These are phyloP conservation scores for Colletotrichum abscissum DNA, from an alignment of 2,329 filamentous ascomycete genomes.

Conservation along the genomic window DNA sequence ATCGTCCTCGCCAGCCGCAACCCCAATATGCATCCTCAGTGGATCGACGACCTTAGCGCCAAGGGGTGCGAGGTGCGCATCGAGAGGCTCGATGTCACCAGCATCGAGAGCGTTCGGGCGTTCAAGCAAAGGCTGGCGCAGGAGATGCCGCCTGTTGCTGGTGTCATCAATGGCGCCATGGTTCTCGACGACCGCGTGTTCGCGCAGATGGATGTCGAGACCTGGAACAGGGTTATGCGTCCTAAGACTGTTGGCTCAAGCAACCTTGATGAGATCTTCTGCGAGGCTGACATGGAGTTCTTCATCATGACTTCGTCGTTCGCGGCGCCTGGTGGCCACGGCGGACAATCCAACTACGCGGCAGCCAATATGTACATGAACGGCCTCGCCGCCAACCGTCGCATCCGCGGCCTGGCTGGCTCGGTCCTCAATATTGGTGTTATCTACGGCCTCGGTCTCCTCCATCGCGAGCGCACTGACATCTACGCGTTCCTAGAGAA, in stretches of 20 bases:
- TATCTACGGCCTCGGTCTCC: conserved; percentile 55
- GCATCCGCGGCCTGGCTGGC: conserved; percentile 49
- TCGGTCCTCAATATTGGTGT: conserved; percentile 51
- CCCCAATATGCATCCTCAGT: conserved; percentile 42
- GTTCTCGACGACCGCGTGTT: conserved; percentile 48
- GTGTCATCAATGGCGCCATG: conserved; percentile 53
- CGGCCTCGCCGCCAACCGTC: conserved; percentile 48
- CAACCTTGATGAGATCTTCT: conserved; percentile 46
- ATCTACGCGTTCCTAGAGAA: conserved; percentile 38
- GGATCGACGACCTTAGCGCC: conserved; percentile 32
- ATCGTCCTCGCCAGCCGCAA: conserved; percentile 51
- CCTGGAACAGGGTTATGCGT: conserved; percentile 41
- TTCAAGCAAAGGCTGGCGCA: conserved; percentile 36
- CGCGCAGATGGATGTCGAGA: conserved; percentile 43
- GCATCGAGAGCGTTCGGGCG: conserved; percentile 30
- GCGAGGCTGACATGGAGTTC: conserved; percentile 46
- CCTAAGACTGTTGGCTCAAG: conserved; percentile 50
- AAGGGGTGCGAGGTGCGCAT: conserved; percentile 35
- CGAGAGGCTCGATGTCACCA: conserved; percentile 39
- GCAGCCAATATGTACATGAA: conserved; percentile 58
- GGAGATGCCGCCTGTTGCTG: conserved; percentile 48
- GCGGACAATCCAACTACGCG: conserved; percentile 56
- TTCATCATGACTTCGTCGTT: conserved; percentile 50
- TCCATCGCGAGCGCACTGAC: conserved; percentile 41
- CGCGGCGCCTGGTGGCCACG: conserved; percentile 42